Base-by-base conservation (phyloP, 805 yeast genomes). In the Zygosaccharomyces lentus region DNA sequence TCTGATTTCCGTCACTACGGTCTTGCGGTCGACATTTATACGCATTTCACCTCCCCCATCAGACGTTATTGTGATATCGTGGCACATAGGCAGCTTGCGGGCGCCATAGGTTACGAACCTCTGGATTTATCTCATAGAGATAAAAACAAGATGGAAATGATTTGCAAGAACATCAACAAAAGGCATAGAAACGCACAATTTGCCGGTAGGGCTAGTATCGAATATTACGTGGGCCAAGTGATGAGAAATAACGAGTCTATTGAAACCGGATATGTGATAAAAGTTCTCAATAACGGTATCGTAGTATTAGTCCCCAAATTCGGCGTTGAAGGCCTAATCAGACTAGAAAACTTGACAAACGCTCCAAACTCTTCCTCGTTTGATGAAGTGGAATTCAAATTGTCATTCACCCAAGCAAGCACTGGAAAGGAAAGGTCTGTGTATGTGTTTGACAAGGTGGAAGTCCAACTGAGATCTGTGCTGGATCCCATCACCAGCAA, bases 11-110 rank as follows among this genome's bases (percentile, higher is more conserved):
- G 84, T 51, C 99, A 93, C 74, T 93, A 93, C 66, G 99, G 99
- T 65, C 75, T 93, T 52, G 99, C 99, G 2, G 89, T 91, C 43
- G 97, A 90, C 56, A 93, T 93, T 37, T 93, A 93, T 67, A 93
- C 99, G 1, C 99, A 93, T 75, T 93, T 90, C 75, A 93, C 99
- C 1, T 89, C 97, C 1, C 99, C 99, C 8, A 93, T 93, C 62
- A 81, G 99, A 69, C 83, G 99, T 65, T 93, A 87, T 66, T 96
- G 99, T 73, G 99, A 93, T 68, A 84, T 93, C 48, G 95, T 93
- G 43, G 99, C 95, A 0, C 99, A 93, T 67, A 78, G 99, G 61
- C 99, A 93, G 67, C 72, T 93, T 31, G 98, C 99, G 0, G 97
- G 95, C n/a, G 96, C 99, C 1, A 93, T 93, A 48, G 96, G 87